Conservation (phyloP, 768 basidiomycete genomes). For the Boletus edulis region DNA sequence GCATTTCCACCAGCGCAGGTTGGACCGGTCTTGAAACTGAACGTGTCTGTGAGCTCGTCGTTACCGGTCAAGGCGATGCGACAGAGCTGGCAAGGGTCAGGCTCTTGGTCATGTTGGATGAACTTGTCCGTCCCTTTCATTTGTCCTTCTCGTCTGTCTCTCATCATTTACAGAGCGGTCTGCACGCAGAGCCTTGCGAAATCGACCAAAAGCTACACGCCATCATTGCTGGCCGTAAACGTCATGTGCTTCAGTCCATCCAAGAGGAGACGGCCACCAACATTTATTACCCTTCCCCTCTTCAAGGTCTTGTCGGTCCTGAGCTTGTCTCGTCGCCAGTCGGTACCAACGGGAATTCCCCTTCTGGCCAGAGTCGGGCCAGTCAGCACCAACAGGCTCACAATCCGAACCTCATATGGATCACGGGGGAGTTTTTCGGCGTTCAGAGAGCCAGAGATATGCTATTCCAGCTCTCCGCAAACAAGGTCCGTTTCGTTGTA, state of each 20-base stretch:
- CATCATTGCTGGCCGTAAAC: conserved; percentile 88
- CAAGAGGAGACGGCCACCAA: conserved; percentile 98
- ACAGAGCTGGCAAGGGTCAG: conserved; percentile 91
- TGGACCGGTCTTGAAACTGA: conserved; percentile 94
- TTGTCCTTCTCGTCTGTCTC: background rate
- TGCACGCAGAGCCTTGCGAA: conserved; percentile 88
- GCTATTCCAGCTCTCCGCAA: conserved; percentile 83
- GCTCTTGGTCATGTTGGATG: conserved; percentile 90
- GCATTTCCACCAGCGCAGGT: conserved; percentile 71
- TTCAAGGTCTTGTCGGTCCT: conserved; percentile 81
- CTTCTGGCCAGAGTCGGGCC: conserved; percentile 21
- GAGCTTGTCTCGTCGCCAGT: conserved; percentile 46
- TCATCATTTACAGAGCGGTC: conserved; percentile 60
- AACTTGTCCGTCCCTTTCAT: conserved; percentile 62
- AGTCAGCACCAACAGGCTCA: conserved; percentile 40
- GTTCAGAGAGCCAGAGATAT: conserved; percentile 95
- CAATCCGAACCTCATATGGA: conserved; percentile 82
- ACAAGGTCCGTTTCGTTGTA: conserved; percentile 55
- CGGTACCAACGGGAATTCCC: conserved; percentile 33
- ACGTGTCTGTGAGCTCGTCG: conserved; percentile 87
- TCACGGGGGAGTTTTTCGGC: conserved; percentile 96
- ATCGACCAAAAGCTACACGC: conserved; percentile 94
- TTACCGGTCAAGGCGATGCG: conserved; percentile 85
- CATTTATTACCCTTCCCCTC: conserved; percentile 88
- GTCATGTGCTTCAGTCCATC: conserved; percentile 82